Evolutionary conservation across 768 basidiomycete genomes (phyloP).

Genomic region (Termitomyces sp.): DNA sequence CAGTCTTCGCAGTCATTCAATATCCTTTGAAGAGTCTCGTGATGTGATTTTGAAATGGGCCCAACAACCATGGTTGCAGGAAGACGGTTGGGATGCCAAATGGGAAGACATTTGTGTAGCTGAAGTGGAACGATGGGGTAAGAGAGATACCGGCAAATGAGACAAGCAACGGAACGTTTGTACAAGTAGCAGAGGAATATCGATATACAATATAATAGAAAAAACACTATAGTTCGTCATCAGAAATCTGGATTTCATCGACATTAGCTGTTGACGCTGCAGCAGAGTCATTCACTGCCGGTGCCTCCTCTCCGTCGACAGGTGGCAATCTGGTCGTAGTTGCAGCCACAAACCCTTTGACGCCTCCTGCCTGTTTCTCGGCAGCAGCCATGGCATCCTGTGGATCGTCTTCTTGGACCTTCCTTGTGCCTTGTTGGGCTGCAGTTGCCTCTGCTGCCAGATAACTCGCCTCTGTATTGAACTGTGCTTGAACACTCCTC

Average conservation of each 20-base stretch:
- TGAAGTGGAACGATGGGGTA: constrained; percentile 73
- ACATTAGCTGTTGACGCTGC: constrained; percentile 43
- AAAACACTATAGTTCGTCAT: constrained; percentile 68
- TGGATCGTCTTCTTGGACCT: constrained; percentile 38
- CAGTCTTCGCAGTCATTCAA: constrained; percentile 55
- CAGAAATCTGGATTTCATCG: constrained; percentile 87
- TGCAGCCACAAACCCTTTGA: constrained; percentile 75
- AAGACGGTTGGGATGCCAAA: constrained; percentile 60
- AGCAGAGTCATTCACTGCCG: constrained; percentile 23
- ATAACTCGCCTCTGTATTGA: constrained; percentile 95
- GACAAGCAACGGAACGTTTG: constrained; percentile 8
- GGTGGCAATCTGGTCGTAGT: constrained; percentile 43
- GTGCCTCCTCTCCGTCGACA: constrained; percentile 31
- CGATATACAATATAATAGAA: constrained; percentile 10
- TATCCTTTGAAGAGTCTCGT: constrained; percentile 67
- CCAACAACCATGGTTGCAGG: constrained; percentile 62
- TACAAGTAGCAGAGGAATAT: constrained; percentile 6
- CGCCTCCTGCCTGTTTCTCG: constrained; percentile 56
- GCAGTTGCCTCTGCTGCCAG: constrained; percentile 86
- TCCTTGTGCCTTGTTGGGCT: constrained; percentile 53
- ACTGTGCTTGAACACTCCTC: constrained; percentile 96
- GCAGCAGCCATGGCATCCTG: constrained; percentile 86
- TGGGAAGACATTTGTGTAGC: constrained; percentile 78
- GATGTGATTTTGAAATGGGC: constrained; percentile 61
- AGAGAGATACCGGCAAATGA: constrained; percentile 14